Percentiles rank a stretch among this genome's conserved stretches.
These are phyloP conservation scores for Ceratocystis harringtonii DNA, from an alignment of 2,329 filamentous ascomycete genomes.

Conservation along the genomic window DNA sequence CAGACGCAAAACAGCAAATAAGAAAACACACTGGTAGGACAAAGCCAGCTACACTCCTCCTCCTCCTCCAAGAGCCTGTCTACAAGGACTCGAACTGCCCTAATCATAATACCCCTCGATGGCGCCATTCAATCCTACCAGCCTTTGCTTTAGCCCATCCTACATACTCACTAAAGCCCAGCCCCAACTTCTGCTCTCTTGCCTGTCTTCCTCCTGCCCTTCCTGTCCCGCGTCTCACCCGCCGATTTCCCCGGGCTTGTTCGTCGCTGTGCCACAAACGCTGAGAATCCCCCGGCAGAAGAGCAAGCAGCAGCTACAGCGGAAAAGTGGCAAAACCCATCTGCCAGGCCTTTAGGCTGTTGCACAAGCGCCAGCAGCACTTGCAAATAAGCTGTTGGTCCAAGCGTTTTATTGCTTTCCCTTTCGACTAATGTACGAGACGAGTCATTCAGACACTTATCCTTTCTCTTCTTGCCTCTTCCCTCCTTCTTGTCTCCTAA, in stretches of 20 bases:
- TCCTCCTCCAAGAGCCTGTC: too few relatives aligned
- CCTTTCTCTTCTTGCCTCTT: neutral
- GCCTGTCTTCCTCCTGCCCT: neutral
- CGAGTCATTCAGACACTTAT: neutral
- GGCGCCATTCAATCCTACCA: conserved; percentile 7
- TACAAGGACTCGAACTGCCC: neutral
- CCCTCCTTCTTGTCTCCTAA: neutral
- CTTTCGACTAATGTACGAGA: neutral
- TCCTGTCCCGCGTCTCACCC: neutral
- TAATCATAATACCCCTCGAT: neutral
- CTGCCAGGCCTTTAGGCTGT: neutral
- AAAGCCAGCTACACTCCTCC: too few relatives aligned
- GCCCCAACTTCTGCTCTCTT: neutral
- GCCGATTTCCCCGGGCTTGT: too few relatives aligned
- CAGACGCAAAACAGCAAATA: too few relatives aligned
- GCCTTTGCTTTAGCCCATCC: neutral
- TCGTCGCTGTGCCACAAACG: neutral
- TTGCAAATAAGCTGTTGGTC: conserved; percentile 5
- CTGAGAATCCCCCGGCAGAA: conserved; percentile 11
- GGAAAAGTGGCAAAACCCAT: neutral
- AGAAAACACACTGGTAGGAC: too few relatives aligned
- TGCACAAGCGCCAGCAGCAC: neutral
- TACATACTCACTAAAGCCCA: neutral
- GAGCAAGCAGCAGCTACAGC: neutral
- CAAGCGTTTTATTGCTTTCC: neutral